A percentile compares a stretch with the other conserved stretches of the same genome.
These are phyloP conservation scores for Amaranthus cruentus DNA, from an alignment of 148 eudicot genomes.

Conservation along the genomic window DNA sequence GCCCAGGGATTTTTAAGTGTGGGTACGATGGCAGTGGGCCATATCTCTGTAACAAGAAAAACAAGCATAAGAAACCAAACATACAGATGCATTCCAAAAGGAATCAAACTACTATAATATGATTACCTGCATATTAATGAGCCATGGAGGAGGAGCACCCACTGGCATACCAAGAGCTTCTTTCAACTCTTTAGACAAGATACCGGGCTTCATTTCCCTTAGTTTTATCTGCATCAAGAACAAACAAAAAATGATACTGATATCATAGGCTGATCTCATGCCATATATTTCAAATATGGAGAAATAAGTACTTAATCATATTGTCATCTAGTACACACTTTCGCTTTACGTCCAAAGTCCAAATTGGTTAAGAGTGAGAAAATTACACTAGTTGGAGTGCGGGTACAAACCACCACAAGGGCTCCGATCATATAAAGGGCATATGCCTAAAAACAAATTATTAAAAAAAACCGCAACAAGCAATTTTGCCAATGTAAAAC, in stretches of 20 bases:
- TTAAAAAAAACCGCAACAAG: too few relatives aligned
- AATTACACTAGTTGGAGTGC: too few relatives aligned
- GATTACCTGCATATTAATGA: constrained; percentile 95
- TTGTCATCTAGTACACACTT: too few relatives aligned
- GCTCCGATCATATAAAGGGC: too few relatives aligned
- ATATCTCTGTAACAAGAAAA: constrained; percentile 59
- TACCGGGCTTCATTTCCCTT: constrained; percentile 96
- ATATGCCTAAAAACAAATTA: too few relatives aligned
- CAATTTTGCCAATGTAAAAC: too few relatives aligned
- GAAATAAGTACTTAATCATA: not conserved
- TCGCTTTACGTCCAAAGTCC: too few relatives aligned
- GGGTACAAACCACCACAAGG: too few relatives aligned
- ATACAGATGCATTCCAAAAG: not conserved
- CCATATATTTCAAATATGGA: not conserved
- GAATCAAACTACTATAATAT: not conserved
- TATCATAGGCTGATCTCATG: not conserved
- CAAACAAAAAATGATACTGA: not conserved
- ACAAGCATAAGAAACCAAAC: not conserved
- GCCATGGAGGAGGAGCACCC: constrained; percentile 99
- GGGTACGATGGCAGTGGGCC: constrained; percentile 99
- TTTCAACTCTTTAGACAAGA: constrained; percentile 77
- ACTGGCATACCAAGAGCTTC: constrained; percentile 99
- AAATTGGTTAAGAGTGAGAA: too few relatives aligned
- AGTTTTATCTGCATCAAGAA: constrained; percentile 63
- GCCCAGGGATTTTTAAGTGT: constrained; percentile 74